Evolutionary conservation across 345 rosid species (phyloP).

Genomic region (Toxicodendron radicans): DNA sequence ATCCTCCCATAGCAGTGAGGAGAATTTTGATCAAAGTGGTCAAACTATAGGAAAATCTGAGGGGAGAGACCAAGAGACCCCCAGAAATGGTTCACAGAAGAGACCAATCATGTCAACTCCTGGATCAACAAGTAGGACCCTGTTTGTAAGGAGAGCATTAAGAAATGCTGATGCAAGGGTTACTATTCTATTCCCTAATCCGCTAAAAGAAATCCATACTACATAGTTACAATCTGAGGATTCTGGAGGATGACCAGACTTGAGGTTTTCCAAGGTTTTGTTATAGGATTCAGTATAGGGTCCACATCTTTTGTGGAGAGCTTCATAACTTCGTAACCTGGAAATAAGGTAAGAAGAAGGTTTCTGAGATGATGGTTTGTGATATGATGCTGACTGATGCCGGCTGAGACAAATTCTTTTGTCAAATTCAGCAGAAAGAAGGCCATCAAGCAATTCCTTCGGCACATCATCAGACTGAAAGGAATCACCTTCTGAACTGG

Average conservation of each 20-base stretch:
- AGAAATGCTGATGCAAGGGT: slow-evolving; percentile 58
- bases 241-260: slow-evolving; percentile 18
- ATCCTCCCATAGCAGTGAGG: slow-evolving; percentile 37
- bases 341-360: slow-evolving; percentile 55
- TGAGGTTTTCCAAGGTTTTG: slow-evolving; percentile 34
- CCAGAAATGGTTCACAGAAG: slow-evolving; percentile 66
- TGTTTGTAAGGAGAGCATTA: slow-evolving; percentile 58
- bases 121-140: slow-evolving; percentile 57
- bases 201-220: slow-evolving; percentile 50
- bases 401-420: slow-evolving; percentile 51
- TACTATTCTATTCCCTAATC: slow-evolving; percentile 62
- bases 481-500: slow-evolving; percentile 25
- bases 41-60: slow-evolving; percentile 43
- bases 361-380: slow-evolving; percentile 33
- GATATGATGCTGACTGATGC: slow-evolving; percentile 41
- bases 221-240: slow-evolving; percentile 46
- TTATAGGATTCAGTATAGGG: slow-evolving; percentile 50
- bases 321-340: slow-evolving; percentile 51
- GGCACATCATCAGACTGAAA: slow-evolving; percentile 19
- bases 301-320: slow-evolving; percentile 57
- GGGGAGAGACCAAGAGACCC: slow-evolving; percentile 59
- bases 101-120: slow-evolving; percentile 47
- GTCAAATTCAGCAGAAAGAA: slow-evolving; percentile 42
- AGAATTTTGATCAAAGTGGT: slow-evolving; percentile 35
- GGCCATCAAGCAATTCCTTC: slow-evolving; percentile 41